phyloP scores from a whole-genome alignment of 257 asterid species.

The Euphrasia confusa region DNA sequence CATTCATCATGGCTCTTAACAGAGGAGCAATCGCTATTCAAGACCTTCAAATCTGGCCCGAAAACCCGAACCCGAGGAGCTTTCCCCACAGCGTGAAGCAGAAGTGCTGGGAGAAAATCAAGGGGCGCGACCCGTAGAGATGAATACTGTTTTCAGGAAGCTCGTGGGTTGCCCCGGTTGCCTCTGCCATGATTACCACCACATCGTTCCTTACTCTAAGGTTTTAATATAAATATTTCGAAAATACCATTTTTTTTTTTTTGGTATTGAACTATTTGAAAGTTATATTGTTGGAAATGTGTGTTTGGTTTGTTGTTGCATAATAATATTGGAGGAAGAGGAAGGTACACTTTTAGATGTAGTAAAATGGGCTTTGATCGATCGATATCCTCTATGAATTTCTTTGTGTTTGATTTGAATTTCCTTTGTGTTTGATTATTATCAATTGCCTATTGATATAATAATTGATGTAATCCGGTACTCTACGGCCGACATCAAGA shows the following conservation, averaged over 20 bases:
- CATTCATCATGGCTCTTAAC: slow-evolving; percentile 20
- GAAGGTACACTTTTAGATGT: slow-evolving; percentile 8
- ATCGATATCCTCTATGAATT: slow-evolving; percentile 1
- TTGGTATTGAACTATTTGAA: too few species aligned
- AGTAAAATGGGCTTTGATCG: not conserved
- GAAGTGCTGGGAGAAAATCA: slow-evolving; percentile 86
- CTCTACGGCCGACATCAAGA: too few species aligned
- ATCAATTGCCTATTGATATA: not conserved
- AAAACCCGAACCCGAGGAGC: slow-evolving; percentile 64
- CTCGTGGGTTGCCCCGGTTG: slow-evolving; percentile 98
- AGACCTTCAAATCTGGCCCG: slow-evolving; percentile 40
- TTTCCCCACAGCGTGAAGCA: slow-evolving; percentile 82
- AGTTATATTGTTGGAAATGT: not conserved
- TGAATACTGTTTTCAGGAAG: slow-evolving; percentile 78
- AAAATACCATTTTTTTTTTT: too few species aligned
- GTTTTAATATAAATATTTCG: not conserved
- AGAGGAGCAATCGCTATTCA: slow-evolving; percentile 49
- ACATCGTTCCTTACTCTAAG: slow-evolving; percentile 86
- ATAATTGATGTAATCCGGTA: not conserved
- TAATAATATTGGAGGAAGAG: slow-evolving; percentile 10
- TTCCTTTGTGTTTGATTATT: too few species aligned
- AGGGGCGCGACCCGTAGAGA: slow-evolving; percentile 84
- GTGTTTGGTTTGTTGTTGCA: slow-evolving; percentile 3
- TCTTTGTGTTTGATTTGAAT: not conserved
- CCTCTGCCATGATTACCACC: slow-evolving; percentile 95